A percentile compares a stretch with the other conserved stretches of the same genome.
These are phyloP conservation scores for Leucogyrophana mollusca DNA, from an alignment of 768 basidiomycete species.

Conservation along the genomic window DNA sequence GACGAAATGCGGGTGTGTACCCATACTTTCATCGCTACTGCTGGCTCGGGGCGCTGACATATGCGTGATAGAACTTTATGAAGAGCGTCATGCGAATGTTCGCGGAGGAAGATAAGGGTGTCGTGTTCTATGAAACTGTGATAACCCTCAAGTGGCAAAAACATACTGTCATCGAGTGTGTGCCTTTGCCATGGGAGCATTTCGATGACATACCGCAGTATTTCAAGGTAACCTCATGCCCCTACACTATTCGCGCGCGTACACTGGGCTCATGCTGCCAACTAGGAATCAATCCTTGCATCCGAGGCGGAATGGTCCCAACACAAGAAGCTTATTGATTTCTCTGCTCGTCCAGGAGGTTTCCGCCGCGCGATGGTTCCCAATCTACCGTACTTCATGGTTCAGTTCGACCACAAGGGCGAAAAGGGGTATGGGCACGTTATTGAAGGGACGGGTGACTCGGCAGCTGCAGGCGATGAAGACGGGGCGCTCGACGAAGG, in stretches of 20 bases:
- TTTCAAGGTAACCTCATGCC: conserved; percentile 64
- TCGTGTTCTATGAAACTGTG: conserved; percentile 94
- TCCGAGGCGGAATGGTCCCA: conserved; percentile 98
- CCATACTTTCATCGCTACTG: conserved; percentile 1
- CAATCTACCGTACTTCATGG: conserved; percentile 98
- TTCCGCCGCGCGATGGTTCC: conserved; percentile 95
- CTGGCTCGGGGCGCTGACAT: conserved; percentile 3
- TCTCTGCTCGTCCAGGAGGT: conserved; percentile 84
- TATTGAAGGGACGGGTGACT: conserved; percentile 85
- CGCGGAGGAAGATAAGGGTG: conserved; percentile 88
- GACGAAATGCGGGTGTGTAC: conserved; percentile 87
- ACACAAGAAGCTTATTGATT: conserved; percentile 96
- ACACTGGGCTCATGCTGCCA: conserved; percentile 1
- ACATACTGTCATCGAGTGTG: conserved; percentile 92
- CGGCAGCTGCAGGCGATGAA: conserved; percentile 58
- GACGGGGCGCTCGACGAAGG: conserved; percentile 75
- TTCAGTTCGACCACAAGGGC: conserved; percentile 97
- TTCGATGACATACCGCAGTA: conserved; percentile 90
- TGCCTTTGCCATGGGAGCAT: conserved; percentile 87
- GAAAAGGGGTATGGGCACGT: conserved; percentile 98
- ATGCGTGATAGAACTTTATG: conserved; percentile 57
- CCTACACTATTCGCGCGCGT: background rate
- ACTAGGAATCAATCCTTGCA: conserved; percentile 86
- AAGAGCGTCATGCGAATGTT: conserved; percentile 97
- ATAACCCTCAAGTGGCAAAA: conserved; percentile 81